phyloP scores from a whole-genome alignment of 169 alveolate genomes.

The Eimeria acervulina region DNA sequence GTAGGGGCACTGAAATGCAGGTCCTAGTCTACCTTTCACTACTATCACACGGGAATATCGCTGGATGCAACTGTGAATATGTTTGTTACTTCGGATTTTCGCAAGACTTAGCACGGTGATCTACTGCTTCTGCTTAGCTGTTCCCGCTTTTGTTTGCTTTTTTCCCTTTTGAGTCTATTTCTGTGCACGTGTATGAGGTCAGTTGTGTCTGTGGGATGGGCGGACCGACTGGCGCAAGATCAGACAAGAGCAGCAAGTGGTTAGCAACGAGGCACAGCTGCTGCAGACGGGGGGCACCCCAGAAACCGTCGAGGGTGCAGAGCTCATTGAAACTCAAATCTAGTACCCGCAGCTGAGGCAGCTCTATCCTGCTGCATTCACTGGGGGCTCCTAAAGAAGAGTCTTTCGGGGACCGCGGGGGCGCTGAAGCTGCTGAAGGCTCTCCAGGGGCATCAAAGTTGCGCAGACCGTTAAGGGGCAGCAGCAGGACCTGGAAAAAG shows the following conservation, averaged over 20 bases:
- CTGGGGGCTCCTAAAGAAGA: background rate
- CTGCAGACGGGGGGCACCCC: constrained; percentile 76
- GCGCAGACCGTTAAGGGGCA: constrained; percentile 68
- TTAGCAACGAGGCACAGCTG: constrained; percentile 75
- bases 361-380: constrained; percentile 4
- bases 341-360: constrained; percentile 73
- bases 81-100: background rate
- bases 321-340: constrained; percentile 71
- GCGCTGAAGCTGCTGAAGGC: background rate
- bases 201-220: background rate
- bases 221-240: constrained; percentile 79
- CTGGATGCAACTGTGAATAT: background rate
- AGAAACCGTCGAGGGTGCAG: constrained; percentile 72
- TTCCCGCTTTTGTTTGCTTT: background rate
- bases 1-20: background rate
- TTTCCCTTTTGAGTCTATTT: background rate
- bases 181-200: background rate
- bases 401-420: background rate
- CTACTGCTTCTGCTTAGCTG: background rate
- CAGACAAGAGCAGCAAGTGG: constrained; percentile 73
- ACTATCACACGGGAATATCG: background rate
- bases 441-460: constrained; percentile 63
- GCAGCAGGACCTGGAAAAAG: constrained; percentile 11
- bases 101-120: background rate
- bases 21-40: background rate